phyloP scores from a whole-genome alignment of 257 asterid genomes.

The Thymus mandschuricus region DNA sequence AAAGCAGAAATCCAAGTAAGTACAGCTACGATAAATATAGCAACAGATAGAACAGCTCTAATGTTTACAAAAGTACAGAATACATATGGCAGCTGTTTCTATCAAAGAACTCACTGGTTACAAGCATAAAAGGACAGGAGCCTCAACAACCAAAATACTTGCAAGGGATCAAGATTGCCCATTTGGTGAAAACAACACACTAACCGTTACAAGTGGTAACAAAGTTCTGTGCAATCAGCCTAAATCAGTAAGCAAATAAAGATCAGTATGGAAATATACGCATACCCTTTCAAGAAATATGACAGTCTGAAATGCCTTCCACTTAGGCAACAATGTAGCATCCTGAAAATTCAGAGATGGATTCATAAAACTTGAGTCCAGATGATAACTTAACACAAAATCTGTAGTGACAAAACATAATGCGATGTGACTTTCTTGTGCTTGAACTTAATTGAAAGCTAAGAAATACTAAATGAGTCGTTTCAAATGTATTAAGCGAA shows the following conservation, averaged over 20 bases:
- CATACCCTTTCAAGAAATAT: constrained; percentile 82
- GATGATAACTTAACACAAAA: neutral
- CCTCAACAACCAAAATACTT: constrained; percentile 15
- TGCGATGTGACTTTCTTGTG: constrained; percentile 17
- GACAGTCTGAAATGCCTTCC: constrained; percentile 91
- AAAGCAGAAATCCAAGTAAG: too few relatives aligned
- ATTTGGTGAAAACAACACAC: constrained; percentile 1
- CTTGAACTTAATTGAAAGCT: constrained; percentile 8
- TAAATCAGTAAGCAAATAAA: constrained; percentile 25
- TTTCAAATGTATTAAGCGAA: neutral
- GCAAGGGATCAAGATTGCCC: constrained; percentile 5
- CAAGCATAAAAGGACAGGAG: neutral
- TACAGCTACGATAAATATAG: too few relatives aligned
- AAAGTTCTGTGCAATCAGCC: neutral
- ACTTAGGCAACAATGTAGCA: constrained; percentile 70
- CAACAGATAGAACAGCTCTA: too few relatives aligned
- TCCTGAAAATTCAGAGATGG: constrained; percentile 53
- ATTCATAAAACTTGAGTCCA: neutral
- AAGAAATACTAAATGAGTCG: neutral
- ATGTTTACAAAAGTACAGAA: too few relatives aligned
- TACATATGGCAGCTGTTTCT: neutral
- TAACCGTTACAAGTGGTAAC: neutral
- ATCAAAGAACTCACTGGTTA: constrained; percentile 3
- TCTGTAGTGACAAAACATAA: constrained; percentile 7
- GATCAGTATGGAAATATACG: neutral